Evolutionary conservation across 371 early-diverging fungal species (phyloP).

Genomic region (Mortierella sp.): DNA sequence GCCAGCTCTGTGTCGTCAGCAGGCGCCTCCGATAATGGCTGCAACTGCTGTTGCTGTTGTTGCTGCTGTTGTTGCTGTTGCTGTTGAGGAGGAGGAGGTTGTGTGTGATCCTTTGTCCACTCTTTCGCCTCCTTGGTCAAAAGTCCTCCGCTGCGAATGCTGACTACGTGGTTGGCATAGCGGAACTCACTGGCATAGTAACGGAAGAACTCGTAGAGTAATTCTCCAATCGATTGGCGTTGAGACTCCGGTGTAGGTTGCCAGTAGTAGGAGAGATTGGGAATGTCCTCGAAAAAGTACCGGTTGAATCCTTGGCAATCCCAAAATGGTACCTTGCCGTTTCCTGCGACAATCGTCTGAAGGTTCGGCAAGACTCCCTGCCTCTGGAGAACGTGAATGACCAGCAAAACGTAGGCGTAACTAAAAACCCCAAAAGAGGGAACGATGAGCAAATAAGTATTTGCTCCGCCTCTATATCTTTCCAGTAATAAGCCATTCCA

Average conservation of each 20-base stretch:
- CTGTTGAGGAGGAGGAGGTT: conserved; percentile 20
- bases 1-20: neutral
- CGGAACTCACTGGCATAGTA: conserved; percentile 83
- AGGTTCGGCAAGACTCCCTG: conserved; percentile 57
- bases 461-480: neutral
- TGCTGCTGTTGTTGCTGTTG: neutral
- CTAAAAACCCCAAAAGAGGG: conserved; percentile 15
- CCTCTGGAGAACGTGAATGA: conserved; percentile 78
- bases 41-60: conserved; percentile 6
- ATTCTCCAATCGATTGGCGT: conserved; percentile 73
- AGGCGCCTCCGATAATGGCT: neutral
- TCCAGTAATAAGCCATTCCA: neutral
- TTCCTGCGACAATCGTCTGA: conserved; percentile 42
- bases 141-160: conserved; percentile 80
- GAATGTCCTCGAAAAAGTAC: conserved; percentile 79
- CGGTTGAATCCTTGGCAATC: conserved; percentile 65
- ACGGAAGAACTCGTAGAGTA: conserved; percentile 88
- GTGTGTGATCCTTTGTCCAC: conserved; percentile 68
- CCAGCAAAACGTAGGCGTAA: conserved; percentile 76
- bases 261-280: conserved; percentile 73
- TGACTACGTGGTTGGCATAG: conserved; percentile 80
- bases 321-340: conserved; percentile 46
- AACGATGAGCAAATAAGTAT: neutral
- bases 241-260: conserved; percentile 40
- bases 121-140: conserved; percentile 83